Conservation (phyloP, 1,284 basidiomycete genomes). For the Pseudomicrostroma phylloplanum region DNA sequence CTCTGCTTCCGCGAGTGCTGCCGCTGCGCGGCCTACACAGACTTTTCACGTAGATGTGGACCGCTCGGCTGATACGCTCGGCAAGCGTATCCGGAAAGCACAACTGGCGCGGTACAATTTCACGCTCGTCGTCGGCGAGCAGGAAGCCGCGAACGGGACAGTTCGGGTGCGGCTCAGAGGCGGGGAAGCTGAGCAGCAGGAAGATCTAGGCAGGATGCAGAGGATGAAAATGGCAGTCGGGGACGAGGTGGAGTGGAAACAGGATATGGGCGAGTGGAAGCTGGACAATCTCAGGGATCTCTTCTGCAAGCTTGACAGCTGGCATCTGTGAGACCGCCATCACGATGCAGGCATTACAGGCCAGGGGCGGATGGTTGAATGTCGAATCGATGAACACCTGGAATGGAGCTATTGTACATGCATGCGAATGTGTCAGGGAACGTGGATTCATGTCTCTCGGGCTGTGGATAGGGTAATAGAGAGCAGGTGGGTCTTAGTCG, state of each 20-base stretch:
- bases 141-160: constrained; percentile 29
- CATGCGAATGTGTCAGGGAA: no score
- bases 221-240: constrained; percentile 8
- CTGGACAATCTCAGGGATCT: constrained; percentile 20
- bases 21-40: constrained; percentile 15
- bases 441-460: no score
- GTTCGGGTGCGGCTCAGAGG: constrained; percentile 35
- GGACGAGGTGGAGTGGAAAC: constrained; percentile 3
- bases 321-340: constrained; percentile 17
- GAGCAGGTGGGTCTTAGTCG: no score
- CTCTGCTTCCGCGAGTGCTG: neutral
- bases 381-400: no score
- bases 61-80: constrained; percentile 31
- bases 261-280: constrained; percentile 26
- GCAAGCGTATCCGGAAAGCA: constrained; percentile 36
- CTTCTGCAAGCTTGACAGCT: constrained; percentile 23
- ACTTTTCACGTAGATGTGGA: constrained; percentile 46
- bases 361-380: no score
- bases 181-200: neutral
- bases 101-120: constrained; percentile 40
- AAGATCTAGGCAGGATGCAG: constrained; percentile 10
- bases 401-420: no score
- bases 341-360: no score
- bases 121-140: constrained; percentile 41
- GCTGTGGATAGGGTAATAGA: no score